Percentiles rank a stretch among this genome's conserved stretches.
phyloP scores from a whole-genome alignment of 2,329 filamentous ascomycete genomes.

The Exophiala mesophila region DNA sequence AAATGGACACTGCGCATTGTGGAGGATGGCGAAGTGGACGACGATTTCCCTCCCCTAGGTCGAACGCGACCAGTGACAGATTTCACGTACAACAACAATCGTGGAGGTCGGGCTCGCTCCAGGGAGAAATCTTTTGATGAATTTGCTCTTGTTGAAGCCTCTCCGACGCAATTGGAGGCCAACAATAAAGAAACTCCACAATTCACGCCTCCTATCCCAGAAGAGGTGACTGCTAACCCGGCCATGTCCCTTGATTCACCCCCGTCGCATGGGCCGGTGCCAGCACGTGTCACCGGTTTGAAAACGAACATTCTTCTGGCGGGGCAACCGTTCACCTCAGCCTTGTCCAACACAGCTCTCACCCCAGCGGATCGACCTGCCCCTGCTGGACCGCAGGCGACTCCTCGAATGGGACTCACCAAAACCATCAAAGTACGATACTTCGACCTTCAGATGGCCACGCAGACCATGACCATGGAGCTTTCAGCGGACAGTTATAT shows the following conservation, averaged over 20 bases:
- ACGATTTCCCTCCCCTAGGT: conserved; percentile 58
- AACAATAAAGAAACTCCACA: conserved; percentile 55
- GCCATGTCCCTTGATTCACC: conserved; percentile 20
- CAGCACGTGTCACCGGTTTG: conserved; percentile 21
- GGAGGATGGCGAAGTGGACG: conserved; percentile 63
- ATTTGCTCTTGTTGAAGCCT: conserved; percentile 60
- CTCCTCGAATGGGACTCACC: conserved; percentile 52
- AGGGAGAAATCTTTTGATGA: conserved; percentile 63
- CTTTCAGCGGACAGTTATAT: conserved; percentile 63
- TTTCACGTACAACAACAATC: conserved; percentile 64
- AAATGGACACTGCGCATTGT: conserved; percentile 63
- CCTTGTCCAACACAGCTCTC: conserved; percentile 41
- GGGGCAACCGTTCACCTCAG: conserved; percentile 43
- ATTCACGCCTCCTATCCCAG: conserved; percentile 37
- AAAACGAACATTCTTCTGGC: conserved; percentile 37
- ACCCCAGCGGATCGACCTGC: conserved; percentile 45
- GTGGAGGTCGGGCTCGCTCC: conserved; percentile 52
- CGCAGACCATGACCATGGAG: conserved; percentile 49
- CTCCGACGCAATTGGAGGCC: conserved; percentile 50
- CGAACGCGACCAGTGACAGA: conserved; percentile 56
- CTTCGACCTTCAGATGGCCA: conserved; percentile 55
- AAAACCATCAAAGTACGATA: conserved; percentile 58
- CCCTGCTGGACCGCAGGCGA: conserved; percentile 40
- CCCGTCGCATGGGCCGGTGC: conserved; percentile 5
- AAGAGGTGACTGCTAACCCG: conserved; percentile 28